phyloP scores from a whole-genome alignment of 2,329 filamentous ascomycete genomes.

The Davidsoniella virescens region DNA sequence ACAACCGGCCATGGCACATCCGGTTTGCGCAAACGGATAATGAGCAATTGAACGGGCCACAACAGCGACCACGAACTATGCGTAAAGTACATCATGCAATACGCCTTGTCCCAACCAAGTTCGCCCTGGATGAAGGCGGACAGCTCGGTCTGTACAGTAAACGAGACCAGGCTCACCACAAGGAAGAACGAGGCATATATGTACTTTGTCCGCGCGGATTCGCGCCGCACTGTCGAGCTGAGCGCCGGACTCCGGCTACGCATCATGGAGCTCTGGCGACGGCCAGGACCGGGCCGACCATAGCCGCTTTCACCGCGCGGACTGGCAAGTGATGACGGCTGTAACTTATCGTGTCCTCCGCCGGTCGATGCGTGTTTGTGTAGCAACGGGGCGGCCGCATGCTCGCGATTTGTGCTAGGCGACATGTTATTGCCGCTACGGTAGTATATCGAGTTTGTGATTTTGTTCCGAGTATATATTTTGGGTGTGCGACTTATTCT shows the following conservation, averaged over 20 bases:
- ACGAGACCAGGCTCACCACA: slow-evolving; percentile 65
- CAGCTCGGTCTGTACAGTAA: slow-evolving; percentile 89
- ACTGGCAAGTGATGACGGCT: background rate
- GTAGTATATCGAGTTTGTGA: too few species aligned
- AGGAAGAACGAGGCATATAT: slow-evolving; percentile 76
- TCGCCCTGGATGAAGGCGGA: slow-evolving; percentile 89
- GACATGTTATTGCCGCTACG: background rate
- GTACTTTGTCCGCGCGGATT: slow-evolving; percentile 59
- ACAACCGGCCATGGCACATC: slow-evolving; percentile 68
- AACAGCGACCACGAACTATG: slow-evolving; percentile 86
- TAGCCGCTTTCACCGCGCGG: background rate
- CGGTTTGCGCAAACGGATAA: slow-evolving; percentile 66
- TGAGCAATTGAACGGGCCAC: slow-evolving; percentile 69
- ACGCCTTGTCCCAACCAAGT: slow-evolving; percentile 92
- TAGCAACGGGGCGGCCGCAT: slow-evolving; percentile 9
- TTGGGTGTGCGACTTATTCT: too few species aligned
- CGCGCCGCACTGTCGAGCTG: slow-evolving; percentile 24
- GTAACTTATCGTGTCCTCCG: background rate
- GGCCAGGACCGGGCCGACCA: background rate
- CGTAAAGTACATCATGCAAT: slow-evolving; percentile 97
- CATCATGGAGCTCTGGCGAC: slow-evolving; percentile 46
- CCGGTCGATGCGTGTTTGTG: background rate
- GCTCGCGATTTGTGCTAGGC: slow-evolving; percentile 1
- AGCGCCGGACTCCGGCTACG: slow-evolving; percentile 54
- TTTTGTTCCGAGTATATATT: too few species aligned